These are phyloP conservation scores for Suillus paluster DNA, from an alignment of 768 basidiomycete genomes.

Conservation along the genomic window DNA sequence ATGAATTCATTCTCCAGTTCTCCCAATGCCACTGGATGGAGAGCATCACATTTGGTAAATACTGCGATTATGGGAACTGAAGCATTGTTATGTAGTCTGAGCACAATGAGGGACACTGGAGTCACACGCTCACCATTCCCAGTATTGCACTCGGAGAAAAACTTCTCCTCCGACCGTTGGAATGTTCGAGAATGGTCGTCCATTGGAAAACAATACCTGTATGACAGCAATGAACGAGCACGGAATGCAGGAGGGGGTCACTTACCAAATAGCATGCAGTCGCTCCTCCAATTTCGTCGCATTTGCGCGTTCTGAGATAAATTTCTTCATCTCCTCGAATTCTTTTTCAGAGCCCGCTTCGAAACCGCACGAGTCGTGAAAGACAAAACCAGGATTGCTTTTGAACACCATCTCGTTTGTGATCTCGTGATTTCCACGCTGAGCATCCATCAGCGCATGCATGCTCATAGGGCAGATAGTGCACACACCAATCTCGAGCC, in stretches of 20 bases:
- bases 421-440: no score
- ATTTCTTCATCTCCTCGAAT: not conserved
- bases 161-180: not conserved
- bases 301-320: not conserved
- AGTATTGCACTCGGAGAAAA: not conserved
- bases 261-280: slow-evolving; percentile 8
- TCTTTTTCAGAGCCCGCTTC: not conserved
- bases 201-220: slow-evolving; percentile 1
- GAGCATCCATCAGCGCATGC: not conserved
- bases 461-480: slow-evolving; percentile 15
- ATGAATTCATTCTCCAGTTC: no score
- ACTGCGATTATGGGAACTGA: not conserved
- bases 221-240: not conserved
- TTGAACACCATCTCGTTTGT: no score
- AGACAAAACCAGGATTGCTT: slow-evolving; percentile 17
- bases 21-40: no score
- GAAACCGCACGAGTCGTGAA: slow-evolving; percentile 33
- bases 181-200: not conserved
- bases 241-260: not conserved
- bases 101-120: not conserved
- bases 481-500: not conserved
- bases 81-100: not conserved
- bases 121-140: not conserved
- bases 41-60: not conserved
- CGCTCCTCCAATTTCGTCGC: slow-evolving; percentile 4